Percentiles rank a stretch among this genome's conserved stretches.
These are phyloP conservation scores for Phyllosticta paracitricarpa DNA, from an alignment of 2,329 filamentous ascomycete genomes.

Conservation along the genomic window DNA sequence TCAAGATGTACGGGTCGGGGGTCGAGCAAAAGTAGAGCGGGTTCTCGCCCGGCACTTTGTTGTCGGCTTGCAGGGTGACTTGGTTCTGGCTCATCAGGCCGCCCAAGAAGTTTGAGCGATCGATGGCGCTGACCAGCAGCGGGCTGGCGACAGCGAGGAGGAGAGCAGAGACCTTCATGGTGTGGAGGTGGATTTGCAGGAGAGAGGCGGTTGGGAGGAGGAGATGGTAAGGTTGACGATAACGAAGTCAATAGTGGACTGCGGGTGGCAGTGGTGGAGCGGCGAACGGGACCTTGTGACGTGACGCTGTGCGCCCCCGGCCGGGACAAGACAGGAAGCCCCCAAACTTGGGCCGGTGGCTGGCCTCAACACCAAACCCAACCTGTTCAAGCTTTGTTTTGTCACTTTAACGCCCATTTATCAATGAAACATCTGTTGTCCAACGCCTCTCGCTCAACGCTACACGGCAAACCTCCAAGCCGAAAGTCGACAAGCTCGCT, in stretches of 20 bases:
- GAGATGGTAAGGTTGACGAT: constrained; percentile 1
- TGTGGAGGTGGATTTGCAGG: background rate
- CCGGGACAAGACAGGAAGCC: background rate
- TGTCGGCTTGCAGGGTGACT: constrained; percentile 33
- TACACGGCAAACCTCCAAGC: no score
- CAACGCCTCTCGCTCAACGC: no score
- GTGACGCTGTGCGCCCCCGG: background rate
- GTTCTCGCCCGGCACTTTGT: constrained; percentile 72
- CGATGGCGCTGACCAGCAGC: background rate
- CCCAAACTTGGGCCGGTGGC: background rate
- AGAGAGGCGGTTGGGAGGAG: background rate
- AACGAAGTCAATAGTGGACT: background rate
- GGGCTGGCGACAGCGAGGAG: constrained; percentile 8
- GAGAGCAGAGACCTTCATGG: constrained; percentile 8
- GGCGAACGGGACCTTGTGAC: background rate
- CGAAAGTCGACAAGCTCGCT: background rate
- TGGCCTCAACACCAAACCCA: background rate
- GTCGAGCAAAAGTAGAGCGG: constrained; percentile 71
- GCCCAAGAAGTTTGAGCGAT: constrained; percentile 6
- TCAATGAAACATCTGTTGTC: background rate
- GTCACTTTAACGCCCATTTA: background rate
- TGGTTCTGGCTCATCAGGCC: constrained; percentile 1
- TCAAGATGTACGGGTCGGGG: constrained; percentile 59
- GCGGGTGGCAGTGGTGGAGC: background rate
- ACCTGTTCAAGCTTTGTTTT: background rate